These are phyloP conservation scores for Combretum micranthum DNA, from an alignment of 345 rosid genomes.

Conservation along the genomic window DNA sequence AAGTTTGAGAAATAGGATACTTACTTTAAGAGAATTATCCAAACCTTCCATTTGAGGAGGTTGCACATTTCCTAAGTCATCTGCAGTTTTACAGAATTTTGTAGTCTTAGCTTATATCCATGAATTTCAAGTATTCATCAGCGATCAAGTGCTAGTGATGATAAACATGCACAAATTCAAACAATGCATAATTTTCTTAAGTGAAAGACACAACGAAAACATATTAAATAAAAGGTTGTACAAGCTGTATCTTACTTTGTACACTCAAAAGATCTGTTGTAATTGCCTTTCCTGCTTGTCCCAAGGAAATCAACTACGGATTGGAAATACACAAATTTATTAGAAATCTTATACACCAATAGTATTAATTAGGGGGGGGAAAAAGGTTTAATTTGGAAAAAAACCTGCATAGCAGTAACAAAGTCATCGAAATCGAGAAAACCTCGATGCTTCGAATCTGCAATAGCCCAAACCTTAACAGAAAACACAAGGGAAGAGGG, in stretches of 20 bases:
- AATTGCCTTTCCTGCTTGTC: constrained; percentile 62
- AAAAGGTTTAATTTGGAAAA: too few relatives aligned
- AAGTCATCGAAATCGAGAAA: constrained; percentile 76
- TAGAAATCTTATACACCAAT: background rate
- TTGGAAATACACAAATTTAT: constrained; percentile 2
- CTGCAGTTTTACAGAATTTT: constrained; percentile 21
- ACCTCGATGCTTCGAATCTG: constrained; percentile 83
- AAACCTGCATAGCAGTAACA: constrained; percentile 64
- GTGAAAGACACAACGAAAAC: background rate
- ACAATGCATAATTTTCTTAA: too few relatives aligned
- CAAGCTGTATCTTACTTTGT: constrained; percentile 23
- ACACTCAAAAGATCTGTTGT: constrained; percentile 41
- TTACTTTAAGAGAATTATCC: constrained; percentile 44
- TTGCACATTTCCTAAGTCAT: constrained; percentile 48
- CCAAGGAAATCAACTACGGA: constrained; percentile 65
- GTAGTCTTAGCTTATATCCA: background rate
- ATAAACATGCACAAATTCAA: too few relatives aligned
- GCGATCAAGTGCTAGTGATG: too few relatives aligned
- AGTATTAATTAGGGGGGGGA: background rate
- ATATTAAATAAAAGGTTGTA: background rate
- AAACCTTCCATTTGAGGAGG: constrained; percentile 79
- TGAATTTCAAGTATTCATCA: too few relatives aligned
- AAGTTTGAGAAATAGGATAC: constrained; percentile 7
- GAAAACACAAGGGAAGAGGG: background rate
- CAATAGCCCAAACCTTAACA: constrained; percentile 80